Evolutionary conservation across 2,329 filamentous ascomycete species (phyloP).

Genomic region (Phialophora tarda): DNA sequence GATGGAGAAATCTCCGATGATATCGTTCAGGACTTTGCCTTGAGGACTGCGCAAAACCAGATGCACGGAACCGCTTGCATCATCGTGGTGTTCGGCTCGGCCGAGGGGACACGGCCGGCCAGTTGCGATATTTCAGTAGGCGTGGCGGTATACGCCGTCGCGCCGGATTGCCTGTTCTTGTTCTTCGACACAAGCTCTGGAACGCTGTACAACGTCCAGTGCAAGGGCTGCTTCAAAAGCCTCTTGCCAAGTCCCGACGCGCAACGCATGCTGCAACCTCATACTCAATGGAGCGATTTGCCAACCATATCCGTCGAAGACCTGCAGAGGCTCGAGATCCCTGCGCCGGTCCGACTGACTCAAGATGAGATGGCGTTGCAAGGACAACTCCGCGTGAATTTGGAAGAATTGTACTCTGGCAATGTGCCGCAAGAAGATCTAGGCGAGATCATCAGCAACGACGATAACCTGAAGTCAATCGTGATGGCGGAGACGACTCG

Average conservation of each 20-base stretch:
- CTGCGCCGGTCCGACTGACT: not conserved
- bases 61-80: not conserved
- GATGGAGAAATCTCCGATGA: not conserved
- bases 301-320: not conserved
- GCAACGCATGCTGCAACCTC: not conserved
- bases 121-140: slow-evolving; percentile 16
- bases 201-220: not conserved
- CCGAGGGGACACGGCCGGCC: slow-evolving; percentile 16
- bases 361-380: not conserved
- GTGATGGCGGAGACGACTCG: not conserved
- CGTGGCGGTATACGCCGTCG: not conserved
- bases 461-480: not conserved
- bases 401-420: not conserved
- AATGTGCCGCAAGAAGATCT: not conserved
- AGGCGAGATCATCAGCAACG: not conserved
- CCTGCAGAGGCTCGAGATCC: not conserved
- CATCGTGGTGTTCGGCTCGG: not conserved
- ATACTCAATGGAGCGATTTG: not conserved
- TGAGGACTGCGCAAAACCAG: not conserved
- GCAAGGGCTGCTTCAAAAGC: not conserved
- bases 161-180: slow-evolving; percentile 9
- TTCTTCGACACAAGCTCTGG: not conserved
- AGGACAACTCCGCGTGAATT: not conserved
- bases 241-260: not conserved
- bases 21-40: not conserved